Conservation (phyloP, 1,284 basidiomycete species). For the Rhodotorula sp. region DNA sequence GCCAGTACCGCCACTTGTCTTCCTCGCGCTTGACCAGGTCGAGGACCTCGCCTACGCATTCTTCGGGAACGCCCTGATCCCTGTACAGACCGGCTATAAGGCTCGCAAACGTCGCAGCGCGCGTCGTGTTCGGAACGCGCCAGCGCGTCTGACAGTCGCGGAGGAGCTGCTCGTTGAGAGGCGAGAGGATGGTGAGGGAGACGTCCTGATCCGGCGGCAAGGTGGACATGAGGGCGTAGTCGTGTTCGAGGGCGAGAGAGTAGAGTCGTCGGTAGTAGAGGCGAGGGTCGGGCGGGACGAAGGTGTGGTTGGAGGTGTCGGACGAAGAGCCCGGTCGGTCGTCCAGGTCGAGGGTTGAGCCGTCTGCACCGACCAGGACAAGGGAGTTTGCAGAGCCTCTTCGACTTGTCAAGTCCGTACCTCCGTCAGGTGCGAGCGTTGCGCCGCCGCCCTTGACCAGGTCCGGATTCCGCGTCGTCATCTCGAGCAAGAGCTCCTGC, state of each 20-base stretch:
- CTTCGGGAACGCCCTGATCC: conserved; percentile 56
- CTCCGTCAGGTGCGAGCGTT: background rate
- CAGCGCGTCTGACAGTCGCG: conserved; percentile 84
- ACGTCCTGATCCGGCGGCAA: conserved; percentile 96
- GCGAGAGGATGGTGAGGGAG: conserved; percentile 85
- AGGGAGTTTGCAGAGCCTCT: conserved; percentile 16
- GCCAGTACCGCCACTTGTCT: conserved; percentile 59
- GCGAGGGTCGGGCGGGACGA: conserved; percentile 81
- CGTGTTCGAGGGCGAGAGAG: conserved; percentile 76
- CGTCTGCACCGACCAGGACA: conserved; percentile 31
- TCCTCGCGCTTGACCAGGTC: conserved; percentile 68
- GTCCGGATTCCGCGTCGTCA: conserved; percentile 83
- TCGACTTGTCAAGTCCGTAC: background rate
- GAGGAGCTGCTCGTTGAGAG: conserved; percentile 75
- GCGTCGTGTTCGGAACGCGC: conserved; percentile 78
- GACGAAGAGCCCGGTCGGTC: conserved; percentile 53
- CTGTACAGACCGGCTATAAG: conserved; percentile 85
- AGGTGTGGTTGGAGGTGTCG: conserved; percentile 57
- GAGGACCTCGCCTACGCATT: conserved; percentile 87
- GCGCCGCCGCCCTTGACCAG: conserved; percentile 60
- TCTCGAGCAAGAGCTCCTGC: conserved; percentile 81
- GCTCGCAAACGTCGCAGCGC: conserved; percentile 77
- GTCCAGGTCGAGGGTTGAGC: conserved; percentile 48
- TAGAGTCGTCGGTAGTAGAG: conserved; percentile 81
- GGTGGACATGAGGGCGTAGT: conserved; percentile 84